These are phyloP conservation scores for barley (Hordeum vulgare) DNA, from an alignment of 176 grass and related monocot species.

Conservation along the genomic window MorexV3_pseudomolecules_assembly NC_058518.1:378998877-378999376, in stretches of 20 bases:
- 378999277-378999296: not conserved
- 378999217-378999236: constrained; percentile 66
- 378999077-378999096: constrained; percentile 50
- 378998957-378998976: constrained; percentile 17
- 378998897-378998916: constrained; percentile 42
- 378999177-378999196: constrained; percentile 49
- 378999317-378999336: constrained; percentile 44
- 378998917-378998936: constrained; percentile 37
- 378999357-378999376: constrained; percentile 79
- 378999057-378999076: constrained; percentile 46
- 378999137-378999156: constrained; percentile 63
- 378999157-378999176: constrained; percentile 90
- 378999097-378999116: constrained; percentile 63
- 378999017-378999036: constrained; percentile 25
- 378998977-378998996: not conserved
- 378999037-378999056: constrained; percentile 31
- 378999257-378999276: not conserved
- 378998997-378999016: not conserved
- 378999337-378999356: constrained; percentile 51
- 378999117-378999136: constrained; percentile 67
- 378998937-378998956: constrained; percentile 28
- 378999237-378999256: constrained; percentile 65
- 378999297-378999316: not conserved
- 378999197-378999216: constrained; percentile 53
- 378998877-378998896: constrained; percentile 43